phyloP scores from a whole-genome alignment of 2,329 filamentous ascomycete genomes.

The Dendrostoma leiphaemia region DNA sequence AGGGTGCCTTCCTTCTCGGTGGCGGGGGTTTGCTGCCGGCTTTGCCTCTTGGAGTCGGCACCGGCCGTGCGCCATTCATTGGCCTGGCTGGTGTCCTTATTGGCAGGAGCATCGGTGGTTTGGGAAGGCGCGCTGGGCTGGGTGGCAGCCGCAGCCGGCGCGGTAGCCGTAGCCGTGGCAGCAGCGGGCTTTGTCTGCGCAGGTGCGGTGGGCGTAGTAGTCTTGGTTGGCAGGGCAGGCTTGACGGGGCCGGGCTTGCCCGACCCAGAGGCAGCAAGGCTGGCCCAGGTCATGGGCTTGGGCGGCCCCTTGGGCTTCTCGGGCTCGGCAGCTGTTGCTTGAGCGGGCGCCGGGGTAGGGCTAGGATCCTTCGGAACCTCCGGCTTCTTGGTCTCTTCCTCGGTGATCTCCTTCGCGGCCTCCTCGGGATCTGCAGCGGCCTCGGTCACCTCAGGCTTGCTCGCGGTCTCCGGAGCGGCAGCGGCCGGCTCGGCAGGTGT shows the following conservation, averaged over 20 bases:
- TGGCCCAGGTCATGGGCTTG: conserved; percentile 76
- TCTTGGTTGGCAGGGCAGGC: conserved; percentile 50
- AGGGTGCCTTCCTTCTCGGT: conserved; percentile 73
- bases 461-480: conserved; percentile 28
- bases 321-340: conserved; percentile 45
- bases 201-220: conserved; percentile 49
- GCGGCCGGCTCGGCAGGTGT: conserved; percentile 26
- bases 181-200: conserved; percentile 53
- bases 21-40: conserved; percentile 62
- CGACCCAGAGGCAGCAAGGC: conserved; percentile 56
- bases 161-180: conserved; percentile 38
- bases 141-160: conserved; percentile 45
- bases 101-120: conserved; percentile 34
- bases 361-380: conserved; percentile 67
- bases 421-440: conserved; percentile 46
- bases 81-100: conserved; percentile 55
- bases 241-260: conserved; percentile 31
- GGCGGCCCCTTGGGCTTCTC: conserved; percentile 46
- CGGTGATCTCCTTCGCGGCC: conserved; percentile 49
- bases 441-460: conserved; percentile 31
- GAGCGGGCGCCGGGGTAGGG: conserved; percentile 50
- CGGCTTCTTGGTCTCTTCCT: conserved; percentile 53
- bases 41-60: conserved; percentile 80
- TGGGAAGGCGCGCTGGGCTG: conserved; percentile 36
- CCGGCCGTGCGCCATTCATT: conserved; percentile 88